Base-by-base conservation (phyloP, 108 stramenopile genomes). In the Asterionellopsis glacialis region DNA sequence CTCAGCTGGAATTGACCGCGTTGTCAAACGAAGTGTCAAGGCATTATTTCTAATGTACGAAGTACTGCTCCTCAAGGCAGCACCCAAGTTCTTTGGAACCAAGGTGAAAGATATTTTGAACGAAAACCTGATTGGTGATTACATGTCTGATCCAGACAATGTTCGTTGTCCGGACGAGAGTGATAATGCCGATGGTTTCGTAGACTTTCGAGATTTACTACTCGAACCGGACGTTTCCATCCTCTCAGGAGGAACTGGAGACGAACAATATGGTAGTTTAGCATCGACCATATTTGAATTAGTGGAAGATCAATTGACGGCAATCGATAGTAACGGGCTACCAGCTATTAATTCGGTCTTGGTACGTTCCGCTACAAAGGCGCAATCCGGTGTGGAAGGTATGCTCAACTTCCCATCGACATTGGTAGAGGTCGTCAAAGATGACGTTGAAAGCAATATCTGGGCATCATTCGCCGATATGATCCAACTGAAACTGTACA, bases 131-230 rank as follows among this genome's bases (percentile, higher is more conserved):
- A 33, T 33, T 7, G 7, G 33, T 33, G 33, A 33, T 33, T 33
- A 33, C 33, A 33, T 33, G 33, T 33, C 33, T 7, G 27, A 51
- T 10, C 22, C 21, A 12, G 41, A 14, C n/a, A 42, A 9, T 9
- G 49, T 47, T 28, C 26, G 76, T 45, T n/a, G 45, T 51, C 27
- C 67, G 11, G 15, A 50, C 0, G 52, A 49, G n/a, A 62, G 19
- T 33, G 9, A 2, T 9, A 19, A 19, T 21, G 47, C 5, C 47
- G 47, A 48, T 48, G 1, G 65, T 49, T 73, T 26, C 61, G 40
- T 87, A 41, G 85, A 90, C 62, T 86, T 87, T 53, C 67, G 82
- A 45, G 82, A 86, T 45, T 63, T 87, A 16, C 72, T 87, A 13
- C 48, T 82, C 44, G 33, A 48, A 21, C 47, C 47, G 1, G 2